A percentile compares a stretch with the other conserved stretches of the same genome.
Evolutionary conservation across 2,329 filamentous ascomycete genomes (phyloP).

Genomic region (Ophiostoma triangulosporum): DNA sequence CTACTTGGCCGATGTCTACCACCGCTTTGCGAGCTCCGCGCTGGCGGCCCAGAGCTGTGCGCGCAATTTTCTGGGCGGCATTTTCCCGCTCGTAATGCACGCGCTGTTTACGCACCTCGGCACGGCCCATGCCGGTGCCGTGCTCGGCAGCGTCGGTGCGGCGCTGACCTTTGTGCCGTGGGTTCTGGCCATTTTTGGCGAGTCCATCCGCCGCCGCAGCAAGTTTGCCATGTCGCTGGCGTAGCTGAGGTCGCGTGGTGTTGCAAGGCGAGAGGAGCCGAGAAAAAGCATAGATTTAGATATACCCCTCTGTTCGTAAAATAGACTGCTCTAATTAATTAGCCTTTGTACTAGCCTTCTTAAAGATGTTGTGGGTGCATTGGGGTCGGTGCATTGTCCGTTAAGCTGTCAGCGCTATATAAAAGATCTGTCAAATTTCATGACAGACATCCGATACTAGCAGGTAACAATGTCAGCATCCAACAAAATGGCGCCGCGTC

Average conservation of each 20-base stretch:
- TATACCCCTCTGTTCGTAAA: no score
- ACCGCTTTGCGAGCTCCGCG: conserved; percentile 71
- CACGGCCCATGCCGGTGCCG: conserved; percentile 54
- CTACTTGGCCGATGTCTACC: conserved; percentile 80
- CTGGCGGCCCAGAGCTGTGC: conserved; percentile 78
- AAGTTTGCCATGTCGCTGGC: conserved; percentile 49
- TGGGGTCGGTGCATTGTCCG: no score
- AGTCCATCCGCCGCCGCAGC: conserved; percentile 59
- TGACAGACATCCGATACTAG: no score
- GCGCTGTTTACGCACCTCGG: conserved; percentile 62
- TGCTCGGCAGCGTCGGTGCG: conserved; percentile 60
- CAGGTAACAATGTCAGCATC: no score
- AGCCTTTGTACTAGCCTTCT: no score
- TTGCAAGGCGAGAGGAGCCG: background rate
- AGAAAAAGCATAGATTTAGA: background rate
- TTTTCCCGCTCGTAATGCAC: conserved; percentile 65
- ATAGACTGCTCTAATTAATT: no score
- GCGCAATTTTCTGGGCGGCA: conserved; percentile 68
- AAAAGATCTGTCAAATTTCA: no score
- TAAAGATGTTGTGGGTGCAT: no score
- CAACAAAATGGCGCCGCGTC: conserved; percentile 3
- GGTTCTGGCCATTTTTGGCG: conserved; percentile 69
- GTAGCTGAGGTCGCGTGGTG: background rate
- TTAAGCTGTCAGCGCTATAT: no score
- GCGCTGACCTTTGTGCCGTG: conserved; percentile 71